Evolutionary conservation across 2,329 filamentous ascomycete genomes (phyloP).

Genomic region (Zalaria obscura): DNA sequence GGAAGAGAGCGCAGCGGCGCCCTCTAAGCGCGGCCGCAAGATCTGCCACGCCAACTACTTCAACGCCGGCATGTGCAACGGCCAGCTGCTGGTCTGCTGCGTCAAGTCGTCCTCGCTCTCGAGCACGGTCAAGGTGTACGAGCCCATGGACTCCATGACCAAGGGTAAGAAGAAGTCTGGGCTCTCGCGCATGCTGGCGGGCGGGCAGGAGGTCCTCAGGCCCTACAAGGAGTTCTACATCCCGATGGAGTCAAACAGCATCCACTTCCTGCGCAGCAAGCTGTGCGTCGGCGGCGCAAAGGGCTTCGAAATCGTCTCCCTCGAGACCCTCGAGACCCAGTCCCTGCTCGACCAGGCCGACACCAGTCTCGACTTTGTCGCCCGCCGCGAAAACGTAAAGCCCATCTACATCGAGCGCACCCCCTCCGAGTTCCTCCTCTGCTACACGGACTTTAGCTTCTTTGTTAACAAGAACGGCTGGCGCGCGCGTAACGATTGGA

Average conservation of each 20-base stretch:
- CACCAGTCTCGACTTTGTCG: conserved; percentile 93
- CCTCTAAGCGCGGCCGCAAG: conserved; percentile 81
- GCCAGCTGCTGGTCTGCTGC: conserved; percentile 86
- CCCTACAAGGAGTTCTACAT: conserved; percentile 99
- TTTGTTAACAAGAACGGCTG: conserved; percentile 98
- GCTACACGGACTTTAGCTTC: conserved; percentile 98
- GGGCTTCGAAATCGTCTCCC: conserved; percentile 91
- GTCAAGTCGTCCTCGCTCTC: conserved; percentile 89
- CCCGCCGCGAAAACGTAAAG: conserved; percentile 80
- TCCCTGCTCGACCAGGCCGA: conserved; percentile 94
- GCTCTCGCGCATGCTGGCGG: conserved; percentile 88
- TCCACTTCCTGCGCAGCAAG: conserved; percentile 94
- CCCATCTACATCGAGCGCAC: conserved; percentile 96
- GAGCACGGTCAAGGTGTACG: conserved; percentile 97
- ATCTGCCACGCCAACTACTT: conserved; percentile 98
- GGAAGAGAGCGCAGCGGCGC: conserved; percentile 56
- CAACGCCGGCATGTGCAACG: conserved; percentile 89
- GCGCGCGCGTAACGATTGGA: conserved; percentile 91
- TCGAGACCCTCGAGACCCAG: conserved; percentile 96
- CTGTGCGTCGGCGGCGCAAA: conserved; percentile 90
- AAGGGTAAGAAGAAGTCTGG: conserved; percentile 84
- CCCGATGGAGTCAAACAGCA: conserved; percentile 91
- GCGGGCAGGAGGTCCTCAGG: conserved; percentile 85
- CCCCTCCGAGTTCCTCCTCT: conserved; percentile 91
- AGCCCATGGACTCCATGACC: conserved; percentile 87